phyloP scores from a whole-genome alignment of 148 eudicot genomes.

The Chenopodium album region DNA sequence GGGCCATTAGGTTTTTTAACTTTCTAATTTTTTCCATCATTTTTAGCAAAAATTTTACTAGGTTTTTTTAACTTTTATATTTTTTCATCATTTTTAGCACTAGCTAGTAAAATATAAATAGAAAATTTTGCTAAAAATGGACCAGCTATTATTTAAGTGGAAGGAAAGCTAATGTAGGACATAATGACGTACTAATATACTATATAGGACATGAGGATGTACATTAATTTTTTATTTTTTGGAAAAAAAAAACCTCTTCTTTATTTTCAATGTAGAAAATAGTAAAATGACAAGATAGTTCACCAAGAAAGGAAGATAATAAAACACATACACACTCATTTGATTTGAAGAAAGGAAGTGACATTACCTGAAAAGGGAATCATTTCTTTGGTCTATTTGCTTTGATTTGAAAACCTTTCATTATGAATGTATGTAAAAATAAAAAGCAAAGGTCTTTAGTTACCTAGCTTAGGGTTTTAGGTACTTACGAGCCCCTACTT shows the following conservation, averaged over 20 bases:
- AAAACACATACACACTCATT: conserved; percentile 27
- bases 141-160: neutral
- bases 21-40: neutral
- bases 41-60: neutral
- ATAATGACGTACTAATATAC: too few relatives aligned
- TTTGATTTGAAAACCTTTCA: conserved; percentile 17
- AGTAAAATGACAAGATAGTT: conserved; percentile 13
- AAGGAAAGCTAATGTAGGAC: conserved; percentile 3
- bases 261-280: neutral
- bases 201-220: neutral
- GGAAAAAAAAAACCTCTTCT: neutral
- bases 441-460: conserved; percentile 11
- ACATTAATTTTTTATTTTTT: neutral
- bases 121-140: neutral
- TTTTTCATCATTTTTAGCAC: neutral
- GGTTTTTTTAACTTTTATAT: too few relatives aligned
- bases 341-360: conserved; percentile 20
- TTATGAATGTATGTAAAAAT: neutral
- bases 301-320: conserved; percentile 17
- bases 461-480: neutral
- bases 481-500: neutral
- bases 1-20: conserved; percentile 40
- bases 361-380: conserved; percentile 22
- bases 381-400: conserved; percentile 17
- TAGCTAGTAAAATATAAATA: neutral